Percentiles rank a stretch among this genome's conserved stretches.
Conservation (phyloP, 345 rosid genomes). For the Salix exigua region DNA sequence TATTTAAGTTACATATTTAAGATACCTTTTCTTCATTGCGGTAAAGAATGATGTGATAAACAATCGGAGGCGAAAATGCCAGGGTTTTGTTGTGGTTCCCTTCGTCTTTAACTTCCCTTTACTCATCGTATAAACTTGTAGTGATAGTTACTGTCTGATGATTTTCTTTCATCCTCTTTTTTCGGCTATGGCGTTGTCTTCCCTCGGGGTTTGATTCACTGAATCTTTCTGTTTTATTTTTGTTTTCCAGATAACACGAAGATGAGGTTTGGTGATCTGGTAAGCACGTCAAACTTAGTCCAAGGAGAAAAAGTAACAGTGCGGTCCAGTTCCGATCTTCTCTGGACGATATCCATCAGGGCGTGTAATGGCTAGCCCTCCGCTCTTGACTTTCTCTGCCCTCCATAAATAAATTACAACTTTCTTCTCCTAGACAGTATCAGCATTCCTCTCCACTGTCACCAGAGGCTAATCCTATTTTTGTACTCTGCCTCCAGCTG, state of each 20-base stretch:
- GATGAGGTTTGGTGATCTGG: constrained; percentile 78
- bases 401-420: no score
- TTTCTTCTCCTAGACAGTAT: no score
- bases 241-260: constrained; percentile 50
- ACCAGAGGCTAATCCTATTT: background rate
- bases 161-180: background rate
- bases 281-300: constrained; percentile 79
- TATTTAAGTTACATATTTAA: no score
- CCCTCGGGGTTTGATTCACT: background rate
- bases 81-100: background rate
- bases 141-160: background rate
- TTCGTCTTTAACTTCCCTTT: background rate
- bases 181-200: background rate
- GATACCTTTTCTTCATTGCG: background rate
- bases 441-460: background rate
- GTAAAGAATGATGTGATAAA: background rate
- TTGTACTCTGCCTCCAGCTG: background rate
- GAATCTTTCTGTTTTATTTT: background rate
- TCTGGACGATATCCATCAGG: constrained; percentile 89
- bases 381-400: no score
- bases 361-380: background rate
- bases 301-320: constrained; percentile 59
- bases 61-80: background rate
- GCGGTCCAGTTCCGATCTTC: constrained; percentile 71
- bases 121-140: background rate